Conservation (phyloP, 2,329 filamentous ascomycete species). For the Ceratocystis smalleyi region DNA sequence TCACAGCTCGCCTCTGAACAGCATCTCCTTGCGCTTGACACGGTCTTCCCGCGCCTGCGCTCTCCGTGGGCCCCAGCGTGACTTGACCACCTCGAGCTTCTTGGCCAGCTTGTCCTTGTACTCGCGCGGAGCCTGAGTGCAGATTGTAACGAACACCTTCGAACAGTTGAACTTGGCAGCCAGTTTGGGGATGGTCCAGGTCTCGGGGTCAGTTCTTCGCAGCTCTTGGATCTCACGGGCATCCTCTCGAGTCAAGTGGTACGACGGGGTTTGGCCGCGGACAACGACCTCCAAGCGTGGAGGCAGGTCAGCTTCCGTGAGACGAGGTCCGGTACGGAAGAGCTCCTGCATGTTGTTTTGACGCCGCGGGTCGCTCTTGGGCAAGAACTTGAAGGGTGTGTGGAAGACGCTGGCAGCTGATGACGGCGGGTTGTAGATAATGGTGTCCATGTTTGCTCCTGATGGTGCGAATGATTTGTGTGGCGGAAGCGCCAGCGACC, state of each 20-base stretch:
- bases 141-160: slow-evolving; percentile 42
- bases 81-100: slow-evolving; percentile 34
- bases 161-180: slow-evolving; percentile 42
- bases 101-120: slow-evolving; percentile 33
- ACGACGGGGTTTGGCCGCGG: slow-evolving; percentile 23
- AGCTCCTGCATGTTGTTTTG: slow-evolving; percentile 33
- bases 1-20: slow-evolving; percentile 38
- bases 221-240: slow-evolving; percentile 45
- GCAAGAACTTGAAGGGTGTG: slow-evolving; percentile 53
- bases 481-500: slow-evolving; percentile 42
- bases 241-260: slow-evolving; percentile 40
- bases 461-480: slow-evolving; percentile 42
- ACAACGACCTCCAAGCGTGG: slow-evolving; percentile 20
- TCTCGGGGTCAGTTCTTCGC: slow-evolving; percentile 35
- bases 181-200: slow-evolving; percentile 39
- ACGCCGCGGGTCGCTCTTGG: slow-evolving; percentile 39
- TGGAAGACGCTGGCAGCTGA: slow-evolving; percentile 42
- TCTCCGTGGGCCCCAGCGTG: slow-evolving; percentile 43
- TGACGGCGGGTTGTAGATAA: slow-evolving; percentile 44
- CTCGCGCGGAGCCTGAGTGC: slow-evolving; percentile 33
- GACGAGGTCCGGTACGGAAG: slow-evolving; percentile 22
- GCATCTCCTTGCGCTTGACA: slow-evolving; percentile 36
- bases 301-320: slow-evolving; percentile 18
- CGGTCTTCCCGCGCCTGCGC: slow-evolving; percentile 40
- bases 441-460: slow-evolving; percentile 23